Conservation (phyloP, 1,139 yeast genomes). For the Magnusiomyces fungicola region DNA sequence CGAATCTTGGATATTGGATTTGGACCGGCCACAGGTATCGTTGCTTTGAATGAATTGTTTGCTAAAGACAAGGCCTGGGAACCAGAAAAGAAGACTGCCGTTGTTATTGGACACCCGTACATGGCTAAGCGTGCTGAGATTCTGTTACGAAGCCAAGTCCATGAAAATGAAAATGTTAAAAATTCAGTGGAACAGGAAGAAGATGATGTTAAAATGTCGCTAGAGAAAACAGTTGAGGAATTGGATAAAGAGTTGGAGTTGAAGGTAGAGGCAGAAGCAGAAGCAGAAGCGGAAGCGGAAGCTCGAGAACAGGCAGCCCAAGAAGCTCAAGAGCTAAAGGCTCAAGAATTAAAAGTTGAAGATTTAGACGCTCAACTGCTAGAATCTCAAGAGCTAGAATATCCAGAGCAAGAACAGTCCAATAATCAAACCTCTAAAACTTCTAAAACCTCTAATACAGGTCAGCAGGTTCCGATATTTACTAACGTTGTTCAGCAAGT, state of each 20-base stretch:
- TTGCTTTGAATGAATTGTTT: constrained; percentile 79
- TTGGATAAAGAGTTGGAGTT: background rate
- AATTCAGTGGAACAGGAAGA: background rate
- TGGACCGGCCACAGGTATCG: constrained; percentile 91
- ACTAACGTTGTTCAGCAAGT: constrained; percentile 3
- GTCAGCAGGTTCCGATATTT: background rate
- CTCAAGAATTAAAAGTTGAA: background rate
- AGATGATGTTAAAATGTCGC: background rate
- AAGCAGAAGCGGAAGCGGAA: constrained; percentile 10
- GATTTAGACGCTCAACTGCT: too few relatives aligned
- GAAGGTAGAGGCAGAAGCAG: background rate
- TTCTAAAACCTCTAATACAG: too few relatives aligned
- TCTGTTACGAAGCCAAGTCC: constrained; percentile 56
- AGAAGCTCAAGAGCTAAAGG: constrained; percentile 3
- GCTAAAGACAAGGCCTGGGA: constrained; percentile 45
- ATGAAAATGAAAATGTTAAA: constrained; percentile 9
- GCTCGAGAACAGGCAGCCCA: constrained; percentile 14
- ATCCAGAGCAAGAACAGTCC: background rate
- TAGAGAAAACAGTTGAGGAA: background rate
- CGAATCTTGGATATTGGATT: constrained; percentile 72
- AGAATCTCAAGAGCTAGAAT: background rate
- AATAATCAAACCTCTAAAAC: too few relatives aligned
- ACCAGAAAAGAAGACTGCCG: constrained; percentile 63
- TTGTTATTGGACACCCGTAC: constrained; percentile 60
- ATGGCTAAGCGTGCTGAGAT: constrained; percentile 80